phyloP scores from a whole-genome alignment of 345 rosid species.

The Hibiscus trionum region DNA sequence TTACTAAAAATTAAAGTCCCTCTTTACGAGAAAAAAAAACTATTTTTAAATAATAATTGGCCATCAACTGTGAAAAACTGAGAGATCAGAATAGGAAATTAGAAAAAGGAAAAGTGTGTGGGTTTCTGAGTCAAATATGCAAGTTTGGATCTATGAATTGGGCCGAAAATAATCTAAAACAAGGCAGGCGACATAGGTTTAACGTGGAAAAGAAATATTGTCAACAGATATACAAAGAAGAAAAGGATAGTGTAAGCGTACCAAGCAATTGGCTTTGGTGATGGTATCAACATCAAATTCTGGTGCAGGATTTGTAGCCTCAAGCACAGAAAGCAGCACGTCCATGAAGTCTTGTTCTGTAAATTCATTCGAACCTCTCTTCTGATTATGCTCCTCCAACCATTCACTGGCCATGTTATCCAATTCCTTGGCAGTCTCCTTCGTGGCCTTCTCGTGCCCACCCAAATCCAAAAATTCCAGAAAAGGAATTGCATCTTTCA shows the following conservation, averaged over 20 bases:
- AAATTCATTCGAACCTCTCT: not conserved
- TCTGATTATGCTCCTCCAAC: conserved; percentile 23
- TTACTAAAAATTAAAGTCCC: too few relatives aligned
- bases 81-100: too few relatives aligned
- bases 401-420: conserved; percentile 15
- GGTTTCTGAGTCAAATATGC: not conserved
- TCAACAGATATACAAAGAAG: too few relatives aligned
- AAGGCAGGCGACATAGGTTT: not conserved
- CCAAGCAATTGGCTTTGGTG: conserved; percentile 17
- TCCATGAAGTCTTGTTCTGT: conserved; percentile 17
- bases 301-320: not conserved
- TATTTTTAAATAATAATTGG: too few relatives aligned
- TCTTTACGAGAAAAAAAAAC: too few relatives aligned
- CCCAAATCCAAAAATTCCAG: conserved; percentile 19
- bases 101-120: not conserved
- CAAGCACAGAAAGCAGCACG: conserved; percentile 13
- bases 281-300: conserved; percentile 15
- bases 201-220: too few relatives aligned
- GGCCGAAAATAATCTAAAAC: not conserved
- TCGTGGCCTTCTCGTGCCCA: conserved; percentile 26
- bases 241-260: not conserved
- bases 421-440: conserved; percentile 21
- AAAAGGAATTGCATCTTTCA: conserved; percentile 19
- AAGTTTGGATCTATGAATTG: not conserved
- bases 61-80: too few relatives aligned